Evolutionary conservation across 2,329 filamentous ascomycete species (phyloP).

Genomic region (Hansfordia pulvinata): DNA sequence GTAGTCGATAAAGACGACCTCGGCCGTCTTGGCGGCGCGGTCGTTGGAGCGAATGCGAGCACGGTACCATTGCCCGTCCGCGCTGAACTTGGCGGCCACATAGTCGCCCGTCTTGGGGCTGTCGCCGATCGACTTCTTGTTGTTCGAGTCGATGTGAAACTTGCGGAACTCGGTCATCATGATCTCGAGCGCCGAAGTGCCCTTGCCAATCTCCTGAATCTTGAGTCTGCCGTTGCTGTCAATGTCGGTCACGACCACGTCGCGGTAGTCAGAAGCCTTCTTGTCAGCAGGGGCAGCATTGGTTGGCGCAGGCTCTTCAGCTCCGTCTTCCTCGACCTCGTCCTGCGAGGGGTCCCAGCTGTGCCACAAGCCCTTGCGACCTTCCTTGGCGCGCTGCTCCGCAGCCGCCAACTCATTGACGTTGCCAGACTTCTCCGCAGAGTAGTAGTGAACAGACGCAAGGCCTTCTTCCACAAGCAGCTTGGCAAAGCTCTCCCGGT

Average conservation of each 20-base stretch:
- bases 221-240: conserved; percentile 74
- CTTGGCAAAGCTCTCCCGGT: conserved; percentile 93
- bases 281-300: conserved; percentile 41
- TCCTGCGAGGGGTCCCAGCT: conserved; percentile 90
- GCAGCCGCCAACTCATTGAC: conserved; percentile 76
- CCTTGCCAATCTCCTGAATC: conserved; percentile 78
- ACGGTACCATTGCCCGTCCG: conserved; percentile 89
- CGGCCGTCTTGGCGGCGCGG: conserved; percentile 73
- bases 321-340: conserved; percentile 40
- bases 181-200: conserved; percentile 71
- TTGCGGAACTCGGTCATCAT: conserved; percentile 84
- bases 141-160: conserved; percentile 77
- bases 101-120: conserved; percentile 84
- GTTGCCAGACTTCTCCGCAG: conserved; percentile 89
- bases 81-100: conserved; percentile 81
- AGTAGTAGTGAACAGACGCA: conserved; percentile 85
- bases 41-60: conserved; percentile 86
- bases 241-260: conserved; percentile 84
- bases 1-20: conserved; percentile 92
- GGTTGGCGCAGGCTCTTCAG: conserved; percentile 37
- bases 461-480: conserved; percentile 85
- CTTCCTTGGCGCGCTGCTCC: conserved; percentile 81
- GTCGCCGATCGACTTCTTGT: conserved; percentile 57
- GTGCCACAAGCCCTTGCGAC: conserved; percentile 77
- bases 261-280: conserved; percentile 73